Base-by-base conservation (phyloP, 2,329 filamentous ascomycete genomes). In the Neocatenulostroma microsporum region DNA sequence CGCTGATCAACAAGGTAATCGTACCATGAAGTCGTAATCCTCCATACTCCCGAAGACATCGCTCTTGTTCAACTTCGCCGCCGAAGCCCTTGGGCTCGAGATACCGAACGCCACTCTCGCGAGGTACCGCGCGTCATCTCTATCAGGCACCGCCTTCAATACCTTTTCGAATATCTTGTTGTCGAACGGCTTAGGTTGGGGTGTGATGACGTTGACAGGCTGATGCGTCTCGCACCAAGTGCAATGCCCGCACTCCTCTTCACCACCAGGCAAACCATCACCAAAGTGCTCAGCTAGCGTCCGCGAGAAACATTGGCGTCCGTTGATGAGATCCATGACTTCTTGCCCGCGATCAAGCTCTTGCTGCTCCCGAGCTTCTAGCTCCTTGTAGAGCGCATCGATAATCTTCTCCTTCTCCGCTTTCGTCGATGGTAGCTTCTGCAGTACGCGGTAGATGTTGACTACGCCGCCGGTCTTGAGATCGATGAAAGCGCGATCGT, bases 101-200 rank as follows among this genome's bases (percentile, higher is more conserved):
- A 80, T 79, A 0, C 77, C 77, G 50, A 79, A 80, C 0, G 75
- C 76, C 3, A 80, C 58, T 14, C 72, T 64, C 0, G 77, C 73
- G 19, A 80, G 57, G 44, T 78, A 72, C 10, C 76, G 57, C 2
- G 76, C 64, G 49, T 81, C 76, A 30, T 80, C 72, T 2, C 72
- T 62, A 1, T 69, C 64, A 1, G 56, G 46, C 10, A 70, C 67
- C 0, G 54, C 60, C 0, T 53, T 42, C 1, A 80, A 55, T 0
- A 80, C 56, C 1, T 48, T 53, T 5, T 54, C 39, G 30, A 78
- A 69, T 0, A 60, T 59, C 0, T 40, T 40, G 0, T 46, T 37
- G 37, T 75, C 58, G 3, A 72, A 59, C 0, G 50, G 44, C 12
- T 62, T 59, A 0, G 56, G 57, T 7, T 62, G 58, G 19, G 60